Evolutionary conservation across 495 filamentous ascomycete genomes (phyloP), one percentile per base, ranked within the genome.

Genomic region (Podospora comata): DNA sequence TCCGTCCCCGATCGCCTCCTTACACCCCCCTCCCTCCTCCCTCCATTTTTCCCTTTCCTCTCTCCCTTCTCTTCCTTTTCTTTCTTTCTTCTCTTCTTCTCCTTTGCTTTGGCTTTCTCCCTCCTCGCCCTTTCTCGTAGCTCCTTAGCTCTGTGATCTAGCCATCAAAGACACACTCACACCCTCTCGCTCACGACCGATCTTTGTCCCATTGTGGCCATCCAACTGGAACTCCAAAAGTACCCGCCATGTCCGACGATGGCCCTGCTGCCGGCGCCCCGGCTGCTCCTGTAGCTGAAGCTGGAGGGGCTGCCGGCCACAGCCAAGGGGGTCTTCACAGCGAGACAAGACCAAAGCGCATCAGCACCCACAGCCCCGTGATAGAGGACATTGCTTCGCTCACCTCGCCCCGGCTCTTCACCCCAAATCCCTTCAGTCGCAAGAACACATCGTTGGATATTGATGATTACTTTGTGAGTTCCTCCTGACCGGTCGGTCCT

Each of bases 401-500:
- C 15, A 71, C 71, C 34, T 79, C 77, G 0, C 78, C 80, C 13
- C 71, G 70, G 7, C 71, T 75, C 27, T 62, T 71, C 55, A 79
- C 81, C 4, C 78, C 79, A 15, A 83, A 82, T 27, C 81, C 82
- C 2, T 81, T 82, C 74, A 80, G 78, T 56, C 71, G 78, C n/a
- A 81, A 80, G 72, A 78, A 79, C 70, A 82, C 77, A 0, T 75
- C 73, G 20, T 67, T 83, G 15, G 81, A 83, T 65, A 62, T 86
- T 9, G 85, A 86, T 66, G 81, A 81, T 68, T 87, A 87, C 68
- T 86, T 88, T 66, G 85, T 86, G 79, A 1, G 83, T 70, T 16
- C 48, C 23, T 44, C 61, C 28, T 54, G 59, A 39, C 44, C 16
- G n/a, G 48, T 13, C 34, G 23, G 64, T 16, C 69, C 23, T 58